Conservation (phyloP, 2,329 filamentous ascomycete genomes). For the Celoporthe dispersa region DNA sequence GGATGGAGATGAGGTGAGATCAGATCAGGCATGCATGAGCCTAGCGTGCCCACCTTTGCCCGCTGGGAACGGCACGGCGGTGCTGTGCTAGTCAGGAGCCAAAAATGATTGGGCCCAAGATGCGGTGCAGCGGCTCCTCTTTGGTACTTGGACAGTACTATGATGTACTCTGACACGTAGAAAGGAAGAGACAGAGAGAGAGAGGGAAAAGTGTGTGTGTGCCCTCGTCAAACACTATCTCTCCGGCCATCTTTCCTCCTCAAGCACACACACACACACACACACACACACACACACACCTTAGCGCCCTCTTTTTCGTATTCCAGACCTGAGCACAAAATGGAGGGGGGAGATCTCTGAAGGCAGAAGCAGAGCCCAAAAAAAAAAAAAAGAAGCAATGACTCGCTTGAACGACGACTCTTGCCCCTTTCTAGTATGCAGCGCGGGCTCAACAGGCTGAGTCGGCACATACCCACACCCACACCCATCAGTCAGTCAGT, state of each 20-base stretch:
- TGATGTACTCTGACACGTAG: background rate
- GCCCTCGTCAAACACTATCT: background rate
- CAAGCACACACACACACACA: background rate
- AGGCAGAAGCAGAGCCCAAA: background rate
- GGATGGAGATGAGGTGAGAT: slow-evolving; percentile 26
- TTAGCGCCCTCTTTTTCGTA: background rate
- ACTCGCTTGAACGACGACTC: background rate
- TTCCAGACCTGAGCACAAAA: background rate
- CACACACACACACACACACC: background rate
- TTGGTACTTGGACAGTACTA: background rate
- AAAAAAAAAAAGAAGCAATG: background rate
- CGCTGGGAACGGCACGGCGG: background rate
- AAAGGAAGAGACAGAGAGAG: too few species aligned
- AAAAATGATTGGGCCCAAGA: background rate
- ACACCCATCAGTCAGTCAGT: background rate
- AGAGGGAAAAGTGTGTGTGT: background rate
- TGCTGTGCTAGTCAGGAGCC: background rate
- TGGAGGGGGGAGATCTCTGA: background rate
- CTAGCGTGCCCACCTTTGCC: slow-evolving; percentile 1
- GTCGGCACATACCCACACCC: background rate
- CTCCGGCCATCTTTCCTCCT: too few species aligned
- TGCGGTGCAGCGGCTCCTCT: background rate
- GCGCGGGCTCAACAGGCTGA: background rate
- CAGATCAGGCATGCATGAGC: slow-evolving; percentile 15
- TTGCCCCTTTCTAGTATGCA: background rate